Base-by-base conservation (phyloP, 202 grass and related monocot species). In the Schoenoplectus triqueter region DNA sequence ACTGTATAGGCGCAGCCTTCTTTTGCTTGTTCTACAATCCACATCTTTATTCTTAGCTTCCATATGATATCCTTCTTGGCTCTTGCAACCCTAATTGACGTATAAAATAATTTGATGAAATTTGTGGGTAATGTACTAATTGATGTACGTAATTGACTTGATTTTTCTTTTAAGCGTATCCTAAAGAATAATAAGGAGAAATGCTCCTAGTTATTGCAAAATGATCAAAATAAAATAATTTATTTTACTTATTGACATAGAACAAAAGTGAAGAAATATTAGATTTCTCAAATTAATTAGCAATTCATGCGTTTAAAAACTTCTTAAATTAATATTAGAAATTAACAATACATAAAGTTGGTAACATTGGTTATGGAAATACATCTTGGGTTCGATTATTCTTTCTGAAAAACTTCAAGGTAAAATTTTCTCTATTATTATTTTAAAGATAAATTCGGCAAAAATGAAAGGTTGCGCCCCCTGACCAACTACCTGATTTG, bases 41-140 rank as follows among this genome's bases (percentile, higher is more conserved):
- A 94, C 82, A 92, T 92, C 90, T 94, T 97, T 97, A 94, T 97
- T 97, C 94, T 94, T 92, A 70, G 87, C 90, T 91, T 97, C 84
- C 52, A 64, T 67, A 57, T 72, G 7, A 52, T 88, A 62, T 62
- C 15, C 15, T 62, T 84, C 66, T 31, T 31, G 31, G 81, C 31
- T 31, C 80, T 83, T 83, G 42, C 47, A 82, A 78, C 31, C 13
- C 4, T 40, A 42, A 56, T 76, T 76, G 5, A 56, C 50, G 40
- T 56, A 40, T 54, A 75, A 54, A 75, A 18, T 31, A 11, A 74
- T 22, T 31, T 31, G 6, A 70, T 46, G 6, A 47, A 17, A 47
- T 9, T 72, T 72, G 7, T 31, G 10, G 2, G 10, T 76, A 55
- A 68, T 19, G 10, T 68, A 82, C 31, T 31, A 31, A 31, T 31